A percentile compares a stretch with the other conserved stretches of the same genome.
Evolutionary conservation across 768 basidiomycete species (phyloP).

Genomic region (Collybiopsis luxurians): DNA sequence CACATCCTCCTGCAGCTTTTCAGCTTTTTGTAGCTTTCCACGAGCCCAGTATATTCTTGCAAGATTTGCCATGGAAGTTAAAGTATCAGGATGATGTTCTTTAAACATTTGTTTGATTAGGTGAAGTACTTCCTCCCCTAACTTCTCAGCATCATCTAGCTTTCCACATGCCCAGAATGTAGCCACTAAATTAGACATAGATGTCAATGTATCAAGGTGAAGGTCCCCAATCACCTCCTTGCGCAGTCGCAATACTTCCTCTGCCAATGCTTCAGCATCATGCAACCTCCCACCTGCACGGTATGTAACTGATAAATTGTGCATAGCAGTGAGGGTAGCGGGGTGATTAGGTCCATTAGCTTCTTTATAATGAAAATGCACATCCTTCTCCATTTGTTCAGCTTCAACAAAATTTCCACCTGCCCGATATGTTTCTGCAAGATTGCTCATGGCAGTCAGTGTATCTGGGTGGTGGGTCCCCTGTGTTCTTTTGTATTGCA

Average conservation of each 20-base stretch:
- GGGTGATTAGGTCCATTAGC: background rate
- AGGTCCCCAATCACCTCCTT: background rate
- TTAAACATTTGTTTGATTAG: background rate
- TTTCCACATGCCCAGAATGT: too few species aligned
- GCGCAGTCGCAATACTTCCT: background rate
- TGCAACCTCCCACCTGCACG: background rate
- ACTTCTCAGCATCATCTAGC: background rate
- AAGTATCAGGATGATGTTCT: background rate
- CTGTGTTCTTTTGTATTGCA: background rate
- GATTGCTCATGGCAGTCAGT: background rate
- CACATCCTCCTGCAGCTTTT: slow-evolving; percentile 7
- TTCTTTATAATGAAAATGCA: background rate
- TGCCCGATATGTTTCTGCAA: background rate
- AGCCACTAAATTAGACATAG: too few species aligned
- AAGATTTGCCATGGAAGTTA: slow-evolving; percentile 8
- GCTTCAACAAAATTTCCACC: background rate
- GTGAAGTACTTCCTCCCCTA: background rate
- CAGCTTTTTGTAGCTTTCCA: slow-evolving; percentile 8
- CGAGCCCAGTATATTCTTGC: slow-evolving; percentile 5
- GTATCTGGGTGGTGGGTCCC: background rate
- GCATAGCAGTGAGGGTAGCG: background rate
- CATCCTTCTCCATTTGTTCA: background rate
- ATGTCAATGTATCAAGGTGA: background rate
- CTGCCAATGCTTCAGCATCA: background rate
- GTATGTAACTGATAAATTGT: background rate